A percentile compares a stretch with the other conserved stretches of the same genome.
These are phyloP conservation scores for Neoboletus brunneissimus DNA, from an alignment of 768 basidiomycete genomes.

Conservation along the genomic window DNA sequence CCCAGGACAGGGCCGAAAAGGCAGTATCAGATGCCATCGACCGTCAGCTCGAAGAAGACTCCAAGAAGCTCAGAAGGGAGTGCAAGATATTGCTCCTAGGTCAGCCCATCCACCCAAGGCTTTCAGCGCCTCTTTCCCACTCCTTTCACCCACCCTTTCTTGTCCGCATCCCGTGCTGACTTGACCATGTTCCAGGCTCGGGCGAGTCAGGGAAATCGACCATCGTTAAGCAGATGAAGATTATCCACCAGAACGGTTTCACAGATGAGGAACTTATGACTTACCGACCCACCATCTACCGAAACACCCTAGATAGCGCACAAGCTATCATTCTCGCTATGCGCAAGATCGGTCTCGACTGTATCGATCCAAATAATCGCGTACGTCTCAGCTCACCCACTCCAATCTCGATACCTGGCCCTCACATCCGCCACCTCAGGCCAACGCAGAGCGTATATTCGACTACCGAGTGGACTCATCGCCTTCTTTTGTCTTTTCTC, in stretches of 20 bases:
- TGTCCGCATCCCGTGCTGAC: neutral
- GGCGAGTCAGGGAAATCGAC: slow-evolving; percentile 95
- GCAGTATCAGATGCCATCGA: slow-evolving; percentile 74
- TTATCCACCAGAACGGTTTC: slow-evolving; percentile 93
- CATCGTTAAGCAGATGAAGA: slow-evolving; percentile 99
- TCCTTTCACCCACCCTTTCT: neutral
- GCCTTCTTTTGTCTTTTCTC: slow-evolving; percentile 46
- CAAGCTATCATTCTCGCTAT: slow-evolving; percentile 84
- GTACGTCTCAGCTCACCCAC: slow-evolving; percentile 11
- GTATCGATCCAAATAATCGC: slow-evolving; percentile 62
- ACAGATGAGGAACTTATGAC: slow-evolving; percentile 69
- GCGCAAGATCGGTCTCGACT: slow-evolving; percentile 82
- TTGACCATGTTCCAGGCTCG: slow-evolving; percentile 55
- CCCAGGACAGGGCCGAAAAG: slow-evolving; percentile 54
- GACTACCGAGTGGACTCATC: slow-evolving; percentile 50
- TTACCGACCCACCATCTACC: slow-evolving; percentile 77
- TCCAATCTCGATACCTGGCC: too few relatives aligned
- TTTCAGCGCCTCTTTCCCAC: slow-evolving; percentile 10
- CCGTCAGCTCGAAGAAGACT: slow-evolving; percentile 82
- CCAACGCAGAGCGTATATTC: slow-evolving; percentile 58
- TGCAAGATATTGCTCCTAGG: slow-evolving; percentile 94
- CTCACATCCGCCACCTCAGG: slow-evolving; percentile 27
- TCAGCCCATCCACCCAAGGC: slow-evolving; percentile 37
- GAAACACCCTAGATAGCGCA: slow-evolving; percentile 85
- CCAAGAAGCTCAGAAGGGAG: slow-evolving; percentile 75